Evolutionary conservation across 2,329 filamentous ascomycete species (phyloP).

Genomic region (Diaporthe sp.): DNA sequence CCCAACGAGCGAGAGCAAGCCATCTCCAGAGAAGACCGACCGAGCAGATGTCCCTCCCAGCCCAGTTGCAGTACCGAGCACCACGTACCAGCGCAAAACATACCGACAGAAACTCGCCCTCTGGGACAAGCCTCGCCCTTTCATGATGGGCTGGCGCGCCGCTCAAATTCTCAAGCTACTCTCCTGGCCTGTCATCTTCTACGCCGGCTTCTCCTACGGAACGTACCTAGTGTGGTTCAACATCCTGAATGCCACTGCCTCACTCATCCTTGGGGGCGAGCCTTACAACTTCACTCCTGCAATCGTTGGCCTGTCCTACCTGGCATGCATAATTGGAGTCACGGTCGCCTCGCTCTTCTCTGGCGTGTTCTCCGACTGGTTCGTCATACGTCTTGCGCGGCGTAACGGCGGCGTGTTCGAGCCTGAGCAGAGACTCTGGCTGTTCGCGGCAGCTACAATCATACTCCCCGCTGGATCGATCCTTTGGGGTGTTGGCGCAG

Average conservation of each 20-base stretch:
- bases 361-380: slow-evolving; percentile 48
- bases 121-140: slow-evolving; percentile 49
- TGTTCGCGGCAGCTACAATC: slow-evolving; percentile 50
- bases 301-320: slow-evolving; percentile 45
- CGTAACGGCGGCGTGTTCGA: slow-evolving; percentile 50
- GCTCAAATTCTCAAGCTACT: slow-evolving; percentile 50
- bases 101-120: slow-evolving; percentile 53
- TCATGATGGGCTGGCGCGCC: slow-evolving; percentile 53
- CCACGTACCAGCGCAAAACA: slow-evolving; percentile 48
- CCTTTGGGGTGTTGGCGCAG: slow-evolving; percentile 64
- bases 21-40: slow-evolving; percentile 14
- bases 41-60: not conserved
- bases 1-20: not conserved
- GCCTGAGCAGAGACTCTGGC: slow-evolving; percentile 49
- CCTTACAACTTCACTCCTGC: slow-evolving; percentile 49
- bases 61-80: not conserved
- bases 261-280: slow-evolving; percentile 47
- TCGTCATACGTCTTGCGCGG: slow-evolving; percentile 47
- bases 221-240: slow-evolving; percentile 51
- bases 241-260: slow-evolving; percentile 52
- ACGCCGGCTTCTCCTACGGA: slow-evolving; percentile 51
- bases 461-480: slow-evolving; percentile 58
- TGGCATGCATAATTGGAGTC: slow-evolving; percentile 48
- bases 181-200: slow-evolving; percentile 57
- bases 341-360: slow-evolving; percentile 44